phyloP scores from a whole-genome alignment of 345 rosid genomes.

The Raphanus sativus region DNA sequence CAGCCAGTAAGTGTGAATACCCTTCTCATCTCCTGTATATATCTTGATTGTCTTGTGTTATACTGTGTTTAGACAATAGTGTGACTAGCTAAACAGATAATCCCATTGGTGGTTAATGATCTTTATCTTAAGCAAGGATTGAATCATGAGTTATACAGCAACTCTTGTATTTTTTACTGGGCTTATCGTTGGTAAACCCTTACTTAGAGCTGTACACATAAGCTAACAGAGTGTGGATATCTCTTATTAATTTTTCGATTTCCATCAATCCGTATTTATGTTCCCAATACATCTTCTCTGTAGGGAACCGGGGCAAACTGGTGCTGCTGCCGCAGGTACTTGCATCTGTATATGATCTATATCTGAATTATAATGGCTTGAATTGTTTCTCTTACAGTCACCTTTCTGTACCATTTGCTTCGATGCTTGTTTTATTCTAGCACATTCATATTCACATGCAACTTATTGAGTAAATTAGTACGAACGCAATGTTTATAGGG shows the following conservation, averaged over 20 bases:
- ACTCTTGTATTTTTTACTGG: not conserved
- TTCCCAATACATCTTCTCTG: slow-evolving; percentile 20
- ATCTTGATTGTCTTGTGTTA: not conserved
- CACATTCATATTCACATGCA: not conserved
- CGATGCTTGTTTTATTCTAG: not conserved
- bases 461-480: slow-evolving; percentile 8
- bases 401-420: not conserved
- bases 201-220: too few species aligned
- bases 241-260: not conserved
- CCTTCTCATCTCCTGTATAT: not conserved
- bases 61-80: slow-evolving; percentile 1
- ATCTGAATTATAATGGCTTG: not conserved
- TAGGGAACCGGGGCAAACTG: slow-evolving; percentile 60
- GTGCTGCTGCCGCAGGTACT: slow-evolving; percentile 54
- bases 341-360: not conserved
- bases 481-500: slow-evolving; percentile 33
- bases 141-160: not conserved
- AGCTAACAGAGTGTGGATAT: not conserved
- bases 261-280: slow-evolving; percentile 8
- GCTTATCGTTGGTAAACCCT: not conserved
- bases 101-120: not conserved
- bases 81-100: slow-evolving; percentile 1
- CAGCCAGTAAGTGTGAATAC: slow-evolving; percentile 52
- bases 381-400: slow-evolving; percentile 15
- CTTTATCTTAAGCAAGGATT: not conserved